These are phyloP conservation scores for Geotrichum klebahnii DNA, from an alignment of 1,139 yeast species.

Conservation along the genomic window DNA sequence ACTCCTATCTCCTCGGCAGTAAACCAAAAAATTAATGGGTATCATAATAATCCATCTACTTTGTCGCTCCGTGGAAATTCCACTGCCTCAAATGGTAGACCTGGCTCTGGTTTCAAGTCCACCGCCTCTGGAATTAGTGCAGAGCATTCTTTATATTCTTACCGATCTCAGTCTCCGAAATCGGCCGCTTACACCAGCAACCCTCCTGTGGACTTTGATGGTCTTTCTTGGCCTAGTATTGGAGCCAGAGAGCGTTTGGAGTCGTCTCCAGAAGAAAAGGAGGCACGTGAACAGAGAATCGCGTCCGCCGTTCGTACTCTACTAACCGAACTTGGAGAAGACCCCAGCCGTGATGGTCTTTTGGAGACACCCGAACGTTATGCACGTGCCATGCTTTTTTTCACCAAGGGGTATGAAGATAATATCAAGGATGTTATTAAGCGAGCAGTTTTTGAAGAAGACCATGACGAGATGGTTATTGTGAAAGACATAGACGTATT, in stretches of 20 bases:
- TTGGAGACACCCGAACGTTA: conserved; percentile 93
- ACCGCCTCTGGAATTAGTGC: not conserved
- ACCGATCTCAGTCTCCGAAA: conserved; percentile 13
- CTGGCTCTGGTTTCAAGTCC: not conserved
- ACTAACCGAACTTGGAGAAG: conserved; percentile 85
- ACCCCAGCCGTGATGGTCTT: conserved; percentile 80
- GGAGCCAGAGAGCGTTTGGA: conserved; percentile 79
- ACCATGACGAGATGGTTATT: conserved; percentile 98
- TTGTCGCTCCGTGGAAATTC: conserved; percentile 1
- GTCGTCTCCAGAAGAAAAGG: conserved; percentile 58
- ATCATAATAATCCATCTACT: conserved; percentile 3
- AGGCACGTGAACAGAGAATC: conserved; percentile 63
- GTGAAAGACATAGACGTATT: conserved; percentile 90
- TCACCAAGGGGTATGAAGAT: conserved; percentile 95
- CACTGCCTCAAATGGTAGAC: not conserved
- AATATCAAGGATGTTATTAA: conserved; percentile 77
- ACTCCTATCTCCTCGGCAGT: conserved; percentile 15
- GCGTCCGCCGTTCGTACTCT: conserved; percentile 83
- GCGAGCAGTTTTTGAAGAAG: conserved; percentile 94
- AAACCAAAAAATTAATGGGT: not conserved
- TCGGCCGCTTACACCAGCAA: conserved; percentile 69
- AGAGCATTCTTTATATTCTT: conserved; percentile 4
- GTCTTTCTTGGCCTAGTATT: conserved; percentile 88
- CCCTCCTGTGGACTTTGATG: conserved; percentile 86
- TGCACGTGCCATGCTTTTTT: conserved; percentile 91